Evolutionary conservation across 2,329 filamentous ascomycete genomes (phyloP), one percentile per base, ranked within the genome.

Genomic region (Colletotrichum magnum): DNA sequence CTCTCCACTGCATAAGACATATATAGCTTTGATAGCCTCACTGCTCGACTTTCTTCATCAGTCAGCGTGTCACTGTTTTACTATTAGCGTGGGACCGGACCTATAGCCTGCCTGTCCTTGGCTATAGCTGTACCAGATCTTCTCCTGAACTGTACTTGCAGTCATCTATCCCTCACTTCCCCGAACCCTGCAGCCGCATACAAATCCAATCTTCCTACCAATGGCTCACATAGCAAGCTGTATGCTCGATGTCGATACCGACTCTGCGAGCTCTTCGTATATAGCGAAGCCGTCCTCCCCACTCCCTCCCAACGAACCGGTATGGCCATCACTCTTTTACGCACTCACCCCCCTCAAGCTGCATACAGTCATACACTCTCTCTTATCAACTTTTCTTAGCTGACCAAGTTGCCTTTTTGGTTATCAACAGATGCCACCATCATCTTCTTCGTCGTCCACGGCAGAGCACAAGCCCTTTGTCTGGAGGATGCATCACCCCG

Each of bases 141-240:
- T 60, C 63, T 70, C 60, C 68, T 53, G 59, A 47, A 36, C 63
- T 69, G 62, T 66, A 66, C 63, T 39, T 51, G 58, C 70, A 45
- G 45, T 50, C 61, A 69, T 57, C 54, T 61, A 63, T 71, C 53
- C 43, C 60, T 61, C 68, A 65, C 59, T 13, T 39, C 47, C 32
- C 64, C 58, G 50, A 64, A 69, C 66, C 69, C 45, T 69, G 60
- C 60, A 65, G 16, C 54, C 43, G 50, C 59, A 62, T 62, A 36
- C 26, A 2, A 24, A 24, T 4, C 63, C 57, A 53, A 53, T 68
- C 51, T 48, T 50, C 69, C 71, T 74, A 73, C 72, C 78, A 79
- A 90, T 90, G 88, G 87, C 88, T 79, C 89, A 91, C 78, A 90
- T 90, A 79, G 87, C 86, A 77, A 86, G 82, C 74, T 89, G 88